Base-by-base conservation (phyloP, 2,329 filamentous ascomycete genomes). In the Xylaria polymorpha region DNA sequence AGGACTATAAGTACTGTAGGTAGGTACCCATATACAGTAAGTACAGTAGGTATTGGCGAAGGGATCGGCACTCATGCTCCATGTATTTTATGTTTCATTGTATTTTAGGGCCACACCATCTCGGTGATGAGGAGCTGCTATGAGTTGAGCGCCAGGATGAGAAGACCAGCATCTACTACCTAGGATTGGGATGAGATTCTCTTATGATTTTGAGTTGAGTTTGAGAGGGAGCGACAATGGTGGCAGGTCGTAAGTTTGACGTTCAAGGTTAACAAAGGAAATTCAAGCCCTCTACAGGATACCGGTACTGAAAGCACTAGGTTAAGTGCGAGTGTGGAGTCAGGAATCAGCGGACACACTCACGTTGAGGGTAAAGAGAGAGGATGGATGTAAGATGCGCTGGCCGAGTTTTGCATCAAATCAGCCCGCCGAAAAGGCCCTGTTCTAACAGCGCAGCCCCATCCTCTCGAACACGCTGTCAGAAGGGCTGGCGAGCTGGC, bases 321-420 rank as follows among this genome's bases (percentile, higher is more conserved):
- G 35, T 59, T 4, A 29, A 41, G 41, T 37, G 58, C 20, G 44
- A 60, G 56, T 65, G 63, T 67, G 66, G 66, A 71, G 66, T 25
- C 59, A 60, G 67, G 61, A 69, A 67, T 37, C 66, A 25, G 65
- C 56, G 64, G 62, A 72, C 73, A 68, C 64, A 57, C 66, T 72
- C 65, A 65, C 61, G 57, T 60, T 66, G 59, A 68, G 60, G 43
- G 60, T 63, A 59, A 60, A 61, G 66, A 66, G 64, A 70, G 51
- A 60, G 69, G 68, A 65, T 56, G 57, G 29, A 72, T 71, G 67
- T 74, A 70, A 74, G 75, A 77, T 78, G 76, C 76, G 76, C 75
- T 78, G 76, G 76, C 75, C 73, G 70, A 76, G 75, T 74, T 77
- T 71, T 74, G 74, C 73, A 74, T 76, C 76, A 74, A 77, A 77